Percentiles rank a stretch among this genome's conserved stretches.
Conservation (phyloP, 164 flowering plant genomes). For the Annona squamosa region DNA sequence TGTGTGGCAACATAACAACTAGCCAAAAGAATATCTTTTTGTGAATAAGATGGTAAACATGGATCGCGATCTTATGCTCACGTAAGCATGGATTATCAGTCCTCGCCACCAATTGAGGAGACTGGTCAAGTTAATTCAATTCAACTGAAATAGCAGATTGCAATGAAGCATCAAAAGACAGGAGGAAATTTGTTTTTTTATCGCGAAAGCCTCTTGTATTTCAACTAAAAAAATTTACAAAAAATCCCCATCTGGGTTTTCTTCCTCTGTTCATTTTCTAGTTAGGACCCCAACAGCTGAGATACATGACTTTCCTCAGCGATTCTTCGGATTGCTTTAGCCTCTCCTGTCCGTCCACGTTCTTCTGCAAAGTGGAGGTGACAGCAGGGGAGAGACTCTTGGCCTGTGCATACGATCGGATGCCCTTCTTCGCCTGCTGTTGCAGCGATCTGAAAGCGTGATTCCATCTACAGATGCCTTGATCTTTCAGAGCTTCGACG, state of each 20-base stretch:
- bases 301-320: constrained; percentile 37
- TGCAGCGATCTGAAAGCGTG: constrained; percentile 9
- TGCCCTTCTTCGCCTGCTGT: constrained; percentile 12
- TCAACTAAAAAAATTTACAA: too few relatives aligned
- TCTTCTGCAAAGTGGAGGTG: neutral
- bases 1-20: too few relatives aligned
- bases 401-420: constrained; percentile 9
- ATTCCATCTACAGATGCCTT: constrained; percentile 22
- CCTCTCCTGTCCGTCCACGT: neutral
- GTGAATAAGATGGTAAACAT: too few relatives aligned
- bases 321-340: constrained; percentile 29
- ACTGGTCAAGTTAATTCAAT: too few relatives aligned
- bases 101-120: too few relatives aligned
- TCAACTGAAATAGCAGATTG: too few relatives aligned
- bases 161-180: too few relatives aligned
- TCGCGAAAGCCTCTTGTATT: too few relatives aligned
- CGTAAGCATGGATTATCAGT: too few relatives aligned
- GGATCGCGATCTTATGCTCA: too few relatives aligned
- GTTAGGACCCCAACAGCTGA: constrained; percentile 56
- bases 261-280: constrained; percentile 4
- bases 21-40: too few relatives aligned
- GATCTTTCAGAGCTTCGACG: constrained; percentile 21
- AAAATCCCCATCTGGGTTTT: neutral
- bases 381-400: constrained; percentile 2
- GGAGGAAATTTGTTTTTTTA: too few relatives aligned